phyloP scores from a whole-genome alignment of 345 rosid genomes.

The Dipteronia sinensis region DNA sequence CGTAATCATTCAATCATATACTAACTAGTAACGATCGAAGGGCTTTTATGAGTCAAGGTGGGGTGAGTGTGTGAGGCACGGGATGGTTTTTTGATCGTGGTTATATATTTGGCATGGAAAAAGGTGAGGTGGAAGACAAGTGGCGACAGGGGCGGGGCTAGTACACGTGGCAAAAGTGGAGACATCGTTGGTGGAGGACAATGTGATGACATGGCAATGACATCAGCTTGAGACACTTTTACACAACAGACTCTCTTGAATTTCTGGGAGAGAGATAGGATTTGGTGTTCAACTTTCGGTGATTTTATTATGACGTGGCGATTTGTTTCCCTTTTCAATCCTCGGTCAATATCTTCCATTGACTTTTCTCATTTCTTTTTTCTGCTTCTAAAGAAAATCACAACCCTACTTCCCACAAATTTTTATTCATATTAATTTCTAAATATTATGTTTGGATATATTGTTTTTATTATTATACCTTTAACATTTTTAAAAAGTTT shows the following conservation, averaged over 20 bases:
- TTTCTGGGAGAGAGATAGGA: slow-evolving; percentile 5
- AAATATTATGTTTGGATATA: too few species aligned
- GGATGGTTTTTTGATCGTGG: neutral
- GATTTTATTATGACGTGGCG: slow-evolving; percentile 20
- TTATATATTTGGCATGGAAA: slow-evolving; percentile 9
- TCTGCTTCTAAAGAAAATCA: too few species aligned
- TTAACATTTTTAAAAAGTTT: too few species aligned
- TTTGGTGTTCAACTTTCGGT: slow-evolving; percentile 28
- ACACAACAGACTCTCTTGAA: slow-evolving; percentile 27
- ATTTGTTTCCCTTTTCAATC: slow-evolving; percentile 5
- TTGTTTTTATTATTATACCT: too few species aligned
- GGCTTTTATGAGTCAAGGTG: slow-evolving; percentile 28
- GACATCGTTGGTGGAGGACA: slow-evolving; percentile 32
- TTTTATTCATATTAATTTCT: neutral
- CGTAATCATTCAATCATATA: too few species aligned
- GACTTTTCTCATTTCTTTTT: neutral
- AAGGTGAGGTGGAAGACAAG: slow-evolving; percentile 8
- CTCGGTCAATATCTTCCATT: neutral
- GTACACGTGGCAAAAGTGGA: slow-evolving; percentile 37
- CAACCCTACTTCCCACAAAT: too few species aligned
- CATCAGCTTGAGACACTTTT: slow-evolving; percentile 22
- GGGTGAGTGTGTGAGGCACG: slow-evolving; percentile 26
- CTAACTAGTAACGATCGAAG: too few species aligned
- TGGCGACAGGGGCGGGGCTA: slow-evolving; percentile 30
- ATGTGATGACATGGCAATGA: slow-evolving; percentile 36